A percentile compares a stretch with the other conserved stretches of the same genome.
phyloP scores from a whole-genome alignment of 441 rosid genomes.

The Pelargonium fulgidum region DNA sequence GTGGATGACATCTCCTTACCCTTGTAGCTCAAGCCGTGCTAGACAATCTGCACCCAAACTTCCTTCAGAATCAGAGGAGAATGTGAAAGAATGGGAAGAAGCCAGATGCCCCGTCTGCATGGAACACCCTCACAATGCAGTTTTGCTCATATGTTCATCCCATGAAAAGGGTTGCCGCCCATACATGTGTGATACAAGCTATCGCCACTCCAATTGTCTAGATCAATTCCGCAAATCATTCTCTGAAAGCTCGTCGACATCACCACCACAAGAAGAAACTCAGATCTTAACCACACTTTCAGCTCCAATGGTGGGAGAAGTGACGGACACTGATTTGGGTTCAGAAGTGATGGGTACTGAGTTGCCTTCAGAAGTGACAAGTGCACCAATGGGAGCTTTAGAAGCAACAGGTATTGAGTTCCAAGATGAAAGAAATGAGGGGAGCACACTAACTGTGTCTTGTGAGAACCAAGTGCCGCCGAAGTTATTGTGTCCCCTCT shows the following conservation, averaged over 20 bases:
- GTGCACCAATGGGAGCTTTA: slow-evolving; percentile 16
- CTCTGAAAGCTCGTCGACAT: slow-evolving; percentile 30
- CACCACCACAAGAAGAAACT: slow-evolving; percentile 32
- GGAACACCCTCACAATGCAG: slow-evolving; percentile 84
- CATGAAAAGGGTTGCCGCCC: slow-evolving; percentile 75
- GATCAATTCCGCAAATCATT: slow-evolving; percentile 73
- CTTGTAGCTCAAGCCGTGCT: slow-evolving; percentile 38
- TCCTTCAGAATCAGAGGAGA: slow-evolving; percentile 36
- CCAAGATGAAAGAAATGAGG: slow-evolving; percentile 36
- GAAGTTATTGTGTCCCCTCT: slow-evolving; percentile 75
- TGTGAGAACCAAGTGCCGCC: slow-evolving; percentile 38
- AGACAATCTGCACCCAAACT: slow-evolving; percentile 31
- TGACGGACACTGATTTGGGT: neutral
- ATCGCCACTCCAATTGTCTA: slow-evolving; percentile 72
- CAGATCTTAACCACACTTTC: slow-evolving; percentile 20
- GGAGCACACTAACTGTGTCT: slow-evolving; percentile 26
- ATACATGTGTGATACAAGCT: slow-evolving; percentile 76
- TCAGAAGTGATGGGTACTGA: neutral
- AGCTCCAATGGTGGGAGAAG: slow-evolving; percentile 19
- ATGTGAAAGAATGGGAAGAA: slow-evolving; percentile 63
- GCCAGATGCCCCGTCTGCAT: slow-evolving; percentile 77
- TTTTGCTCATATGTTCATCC: slow-evolving; percentile 65
- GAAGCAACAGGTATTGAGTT: slow-evolving; percentile 30
- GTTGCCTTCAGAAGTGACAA: neutral
- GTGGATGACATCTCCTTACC: slow-evolving; percentile 43